Conservation (phyloP, 2,329 filamentous ascomycete genomes). For the Colletotrichum eremochloae region DNA sequence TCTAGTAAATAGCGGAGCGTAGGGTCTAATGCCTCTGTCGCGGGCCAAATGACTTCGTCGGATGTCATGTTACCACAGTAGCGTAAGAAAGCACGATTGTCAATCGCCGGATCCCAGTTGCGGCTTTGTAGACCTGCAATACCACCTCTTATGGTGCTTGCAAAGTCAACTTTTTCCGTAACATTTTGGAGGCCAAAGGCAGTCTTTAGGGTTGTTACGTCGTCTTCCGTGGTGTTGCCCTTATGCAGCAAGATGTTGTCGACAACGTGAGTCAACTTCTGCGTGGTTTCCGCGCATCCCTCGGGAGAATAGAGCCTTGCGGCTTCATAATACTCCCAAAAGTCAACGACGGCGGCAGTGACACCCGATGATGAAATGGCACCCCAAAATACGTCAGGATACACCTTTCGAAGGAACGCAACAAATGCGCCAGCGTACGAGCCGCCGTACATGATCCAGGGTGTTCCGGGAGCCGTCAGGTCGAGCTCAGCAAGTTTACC, state of each 20-base stretch:
- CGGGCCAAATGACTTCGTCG: slow-evolving; percentile 56
- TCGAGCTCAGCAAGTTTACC: slow-evolving; percentile 74
- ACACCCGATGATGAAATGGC: slow-evolving; percentile 86
- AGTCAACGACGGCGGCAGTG: slow-evolving; percentile 82
- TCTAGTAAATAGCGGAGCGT: slow-evolving; percentile 57
- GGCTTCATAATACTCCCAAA: slow-evolving; percentile 73
- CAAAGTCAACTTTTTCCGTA: slow-evolving; percentile 62
- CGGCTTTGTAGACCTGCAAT: slow-evolving; percentile 60
- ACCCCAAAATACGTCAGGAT: slow-evolving; percentile 84
- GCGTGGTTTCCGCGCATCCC: slow-evolving; percentile 74
- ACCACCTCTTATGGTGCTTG: slow-evolving; percentile 55
- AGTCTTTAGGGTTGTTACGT: slow-evolving; percentile 55
- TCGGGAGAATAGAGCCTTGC: slow-evolving; percentile 63
- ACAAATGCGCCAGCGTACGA: slow-evolving; percentile 87
- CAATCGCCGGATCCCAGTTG: slow-evolving; percentile 67
- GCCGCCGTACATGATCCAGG: slow-evolving; percentile 86
- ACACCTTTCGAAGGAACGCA: slow-evolving; percentile 80
- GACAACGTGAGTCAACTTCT: slow-evolving; percentile 66
- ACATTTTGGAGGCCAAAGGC: slow-evolving; percentile 63
- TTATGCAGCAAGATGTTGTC: slow-evolving; percentile 64
- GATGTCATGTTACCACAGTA: slow-evolving; percentile 65
- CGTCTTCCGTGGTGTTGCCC: slow-evolving; percentile 16
- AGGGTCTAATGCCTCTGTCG: slow-evolving; percentile 52
- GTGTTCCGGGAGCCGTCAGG: slow-evolving; percentile 73
- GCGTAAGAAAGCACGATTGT: slow-evolving; percentile 55